Conservation (phyloP, 441 rosid genomes). For the Raphanus hybrid region DNA sequence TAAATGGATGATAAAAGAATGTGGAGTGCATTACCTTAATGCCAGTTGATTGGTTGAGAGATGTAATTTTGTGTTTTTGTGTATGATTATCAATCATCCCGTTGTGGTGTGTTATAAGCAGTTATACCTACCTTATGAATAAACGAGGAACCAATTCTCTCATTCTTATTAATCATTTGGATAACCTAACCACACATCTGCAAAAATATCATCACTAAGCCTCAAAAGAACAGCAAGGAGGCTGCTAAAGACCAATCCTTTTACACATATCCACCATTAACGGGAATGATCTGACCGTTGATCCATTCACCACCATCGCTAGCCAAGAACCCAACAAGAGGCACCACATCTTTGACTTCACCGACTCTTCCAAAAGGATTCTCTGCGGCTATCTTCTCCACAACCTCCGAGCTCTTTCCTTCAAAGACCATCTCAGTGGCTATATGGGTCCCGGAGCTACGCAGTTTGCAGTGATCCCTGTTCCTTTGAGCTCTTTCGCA, state of each 20-base stretch:
- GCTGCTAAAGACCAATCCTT: background rate
- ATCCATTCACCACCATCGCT: constrained; percentile 70
- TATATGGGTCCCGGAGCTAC: constrained; percentile 72
- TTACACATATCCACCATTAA: constrained; percentile 37
- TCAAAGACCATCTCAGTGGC: constrained; percentile 72
- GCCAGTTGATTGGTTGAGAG: too few relatives aligned
- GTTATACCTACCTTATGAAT: background rate
- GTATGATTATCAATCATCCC: background rate
- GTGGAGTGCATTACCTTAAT: too few relatives aligned
- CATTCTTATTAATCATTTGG: background rate
- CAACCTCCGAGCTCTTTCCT: constrained; percentile 58
- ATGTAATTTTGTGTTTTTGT: too few relatives aligned
- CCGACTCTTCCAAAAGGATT: constrained; percentile 64
- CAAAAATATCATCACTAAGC: background rate
- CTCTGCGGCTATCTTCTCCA: constrained; percentile 46
- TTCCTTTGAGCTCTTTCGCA: too few relatives aligned
- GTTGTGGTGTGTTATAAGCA: too few relatives aligned
- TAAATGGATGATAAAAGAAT: background rate
- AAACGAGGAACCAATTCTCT: background rate
- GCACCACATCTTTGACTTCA: constrained; percentile 56
- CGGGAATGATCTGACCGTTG: constrained; percentile 38
- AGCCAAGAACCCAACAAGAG: constrained; percentile 76
- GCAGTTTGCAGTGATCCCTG: constrained; percentile 56
- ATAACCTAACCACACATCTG: background rate
- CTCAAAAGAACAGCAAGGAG: background rate